phyloP scores from a whole-genome alignment of 1,284 basidiomycete species.

The Marasmius sp. region DNA sequence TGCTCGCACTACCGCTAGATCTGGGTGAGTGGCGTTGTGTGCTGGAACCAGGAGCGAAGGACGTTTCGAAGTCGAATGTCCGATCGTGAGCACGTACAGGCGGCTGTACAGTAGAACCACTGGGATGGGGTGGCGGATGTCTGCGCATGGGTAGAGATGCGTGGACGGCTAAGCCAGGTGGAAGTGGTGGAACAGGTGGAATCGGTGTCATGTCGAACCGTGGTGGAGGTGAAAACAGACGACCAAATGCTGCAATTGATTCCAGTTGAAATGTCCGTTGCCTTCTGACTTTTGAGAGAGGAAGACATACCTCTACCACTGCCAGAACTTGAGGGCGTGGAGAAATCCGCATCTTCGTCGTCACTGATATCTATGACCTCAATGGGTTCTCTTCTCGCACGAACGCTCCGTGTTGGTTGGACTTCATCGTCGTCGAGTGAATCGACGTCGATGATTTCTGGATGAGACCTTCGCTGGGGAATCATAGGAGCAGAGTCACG shows the following conservation, averaged over 20 bases:
- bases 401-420: neutral
- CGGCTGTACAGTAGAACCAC: constrained; percentile 18
- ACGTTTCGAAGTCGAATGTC: constrained; percentile 46
- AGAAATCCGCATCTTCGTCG: neutral
- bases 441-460: neutral
- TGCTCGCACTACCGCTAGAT: neutral
- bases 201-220: neutral
- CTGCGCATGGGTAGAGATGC: constrained; percentile 19
- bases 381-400: neutral
- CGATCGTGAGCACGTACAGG: constrained; percentile 38
- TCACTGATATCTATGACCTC: neutral
- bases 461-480: neutral
- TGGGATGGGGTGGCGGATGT: constrained; percentile 19
- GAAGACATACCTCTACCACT: neutral
- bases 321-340: no score
- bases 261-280: neutral
- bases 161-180: neutral
- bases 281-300: neutral
- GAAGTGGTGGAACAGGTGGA: constrained; percentile 11
- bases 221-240: constrained; percentile 5
- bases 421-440: neutral
- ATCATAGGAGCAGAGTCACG: neutral
- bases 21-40: constrained; percentile 9
- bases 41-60: constrained; percentile 19
- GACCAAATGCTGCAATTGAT: neutral